These are phyloP conservation scores for Amaranthus palmeri DNA, from an alignment of 148 eudicot genomes.

Conservation along the genomic window DNA sequence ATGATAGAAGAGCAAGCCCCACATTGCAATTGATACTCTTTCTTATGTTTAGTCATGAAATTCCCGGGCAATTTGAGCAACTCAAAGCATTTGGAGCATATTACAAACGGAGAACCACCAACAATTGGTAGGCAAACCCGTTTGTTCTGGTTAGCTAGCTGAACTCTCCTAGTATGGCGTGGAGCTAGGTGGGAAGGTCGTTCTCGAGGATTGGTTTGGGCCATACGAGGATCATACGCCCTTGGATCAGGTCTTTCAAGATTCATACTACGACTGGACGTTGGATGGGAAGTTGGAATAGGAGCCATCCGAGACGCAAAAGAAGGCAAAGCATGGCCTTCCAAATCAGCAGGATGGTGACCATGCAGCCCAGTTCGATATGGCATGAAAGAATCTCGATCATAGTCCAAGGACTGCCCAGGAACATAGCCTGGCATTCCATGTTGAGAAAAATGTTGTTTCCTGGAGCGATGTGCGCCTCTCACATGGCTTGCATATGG, in stretches of 20 bases:
- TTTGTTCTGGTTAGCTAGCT: slow-evolving; percentile 31
- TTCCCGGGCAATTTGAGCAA: slow-evolving; percentile 60
- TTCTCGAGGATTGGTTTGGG: slow-evolving; percentile 29
- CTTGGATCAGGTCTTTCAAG: slow-evolving; percentile 29
- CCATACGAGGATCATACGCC: slow-evolving; percentile 27
- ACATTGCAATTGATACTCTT: slow-evolving; percentile 42
- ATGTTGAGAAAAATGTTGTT: slow-evolving; percentile 21
- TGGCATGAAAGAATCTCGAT: slow-evolving; percentile 25
- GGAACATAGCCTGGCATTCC: slow-evolving; percentile 33
- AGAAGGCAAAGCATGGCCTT: slow-evolving; percentile 26
- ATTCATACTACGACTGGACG: slow-evolving; percentile 15
- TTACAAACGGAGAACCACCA: slow-evolving; percentile 79
- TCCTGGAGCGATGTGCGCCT: slow-evolving; percentile 26
- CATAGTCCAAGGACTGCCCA: slow-evolving; percentile 29
- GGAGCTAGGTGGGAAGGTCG: slow-evolving; percentile 25
- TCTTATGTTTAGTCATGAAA: slow-evolving; percentile 23
- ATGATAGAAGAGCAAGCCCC: slow-evolving; percentile 61
- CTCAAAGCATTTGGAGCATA: slow-evolving; percentile 67
- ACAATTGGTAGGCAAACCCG: slow-evolving; percentile 47
- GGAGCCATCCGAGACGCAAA: slow-evolving; percentile 22
- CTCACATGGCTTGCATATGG: slow-evolving; percentile 29
- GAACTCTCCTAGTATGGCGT: slow-evolving; percentile 34
- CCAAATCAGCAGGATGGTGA: slow-evolving; percentile 47
- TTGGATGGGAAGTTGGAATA: slow-evolving; percentile 6
- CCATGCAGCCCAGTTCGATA: slow-evolving; percentile 27